Percentiles rank a stretch among this genome's conserved stretches.
phyloP scores from a whole-genome alignment of 768 basidiomycete species.

The Lactifluus volemus region DNA sequence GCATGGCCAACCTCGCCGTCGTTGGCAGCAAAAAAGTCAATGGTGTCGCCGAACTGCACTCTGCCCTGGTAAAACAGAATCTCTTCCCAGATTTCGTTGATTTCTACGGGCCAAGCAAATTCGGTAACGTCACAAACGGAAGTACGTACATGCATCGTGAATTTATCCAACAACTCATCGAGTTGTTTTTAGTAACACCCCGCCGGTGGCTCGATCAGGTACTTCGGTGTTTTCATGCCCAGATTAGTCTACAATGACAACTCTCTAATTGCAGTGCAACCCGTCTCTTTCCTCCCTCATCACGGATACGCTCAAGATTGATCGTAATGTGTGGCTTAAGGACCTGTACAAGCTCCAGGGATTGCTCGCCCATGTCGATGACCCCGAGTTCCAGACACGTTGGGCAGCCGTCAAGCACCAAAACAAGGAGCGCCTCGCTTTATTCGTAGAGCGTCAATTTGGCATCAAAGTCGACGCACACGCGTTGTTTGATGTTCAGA shows the following conservation, averaged over 20 bases:
- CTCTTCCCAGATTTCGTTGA: conserved; percentile 92
- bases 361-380: conserved; percentile 62
- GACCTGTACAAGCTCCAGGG: conserved; percentile 70
- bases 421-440: conserved; percentile 86
- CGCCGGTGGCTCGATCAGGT: conserved; percentile 88
- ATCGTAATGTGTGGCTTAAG: conserved; percentile 77
- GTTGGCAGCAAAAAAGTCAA: conserved; percentile 87
- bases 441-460: conserved; percentile 61
- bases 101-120: conserved; percentile 84
- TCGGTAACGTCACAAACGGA: conserved; percentile 90
- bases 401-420: conserved; percentile 83
- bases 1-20: conserved; percentile 89
- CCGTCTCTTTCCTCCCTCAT: conserved; percentile 80
- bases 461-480: conserved; percentile 64
- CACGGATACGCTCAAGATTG: conserved; percentile 66
- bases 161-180: neutral
- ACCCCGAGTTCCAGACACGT: conserved; percentile 63
- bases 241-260: conserved; percentile 13
- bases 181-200: conserved; percentile 59
- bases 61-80: conserved; percentile 75
- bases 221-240: neutral
- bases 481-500: conserved; percentile 88
- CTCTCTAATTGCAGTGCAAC: conserved; percentile 53
- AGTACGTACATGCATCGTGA: conserved; percentile 34
- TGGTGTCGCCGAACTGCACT: conserved; percentile 95